phyloP scores from a whole-genome alignment of 192 early-diverging fungal species.

The Backusella tarrabulga region DNA sequence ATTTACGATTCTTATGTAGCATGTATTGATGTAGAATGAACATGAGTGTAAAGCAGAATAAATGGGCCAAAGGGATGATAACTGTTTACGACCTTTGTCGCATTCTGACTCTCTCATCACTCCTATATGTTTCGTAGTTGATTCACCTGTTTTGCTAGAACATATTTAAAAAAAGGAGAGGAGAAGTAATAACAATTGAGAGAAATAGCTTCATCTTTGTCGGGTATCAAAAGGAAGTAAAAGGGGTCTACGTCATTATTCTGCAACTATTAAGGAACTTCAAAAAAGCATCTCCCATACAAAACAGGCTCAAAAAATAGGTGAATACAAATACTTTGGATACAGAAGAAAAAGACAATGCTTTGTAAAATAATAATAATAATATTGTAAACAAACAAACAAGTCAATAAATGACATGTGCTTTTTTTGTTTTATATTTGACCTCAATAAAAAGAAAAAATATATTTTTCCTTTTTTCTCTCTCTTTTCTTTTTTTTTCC shows the following conservation, averaged over 20 bases:
- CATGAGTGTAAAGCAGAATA: not conserved
- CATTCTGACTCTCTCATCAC: constrained; percentile 91
- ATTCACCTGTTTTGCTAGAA: constrained; percentile 75
- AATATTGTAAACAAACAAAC: not conserved
- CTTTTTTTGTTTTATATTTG: not conserved
- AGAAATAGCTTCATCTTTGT: constrained; percentile 64
- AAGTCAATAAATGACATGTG: constrained; percentile 5
- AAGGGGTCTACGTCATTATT: constrained; percentile 84
- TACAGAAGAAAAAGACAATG: constrained; percentile 42
- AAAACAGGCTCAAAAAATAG: constrained; percentile 78
- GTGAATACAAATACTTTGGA: constrained; percentile 79
- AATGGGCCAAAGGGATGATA: constrained; percentile 90
- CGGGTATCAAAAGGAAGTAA: constrained; percentile 80
- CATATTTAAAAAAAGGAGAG: constrained; percentile 66
- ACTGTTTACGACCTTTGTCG: constrained; percentile 85
- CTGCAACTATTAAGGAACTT: constrained; percentile 69
- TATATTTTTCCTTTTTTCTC: not conserved
- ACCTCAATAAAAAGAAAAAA: not conserved
- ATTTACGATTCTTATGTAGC: constrained; percentile 93
- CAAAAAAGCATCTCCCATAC: constrained; percentile 65
- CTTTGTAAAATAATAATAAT: not conserved
- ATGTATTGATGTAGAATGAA: constrained; percentile 79
- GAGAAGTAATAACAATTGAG: not conserved
- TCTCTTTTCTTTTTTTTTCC: not conserved
- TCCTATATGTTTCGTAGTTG: constrained; percentile 88